Evolutionary conservation across 176 grass and related monocot species (phyloP).

Genomic region (Cymbopogon citratus): DNA sequence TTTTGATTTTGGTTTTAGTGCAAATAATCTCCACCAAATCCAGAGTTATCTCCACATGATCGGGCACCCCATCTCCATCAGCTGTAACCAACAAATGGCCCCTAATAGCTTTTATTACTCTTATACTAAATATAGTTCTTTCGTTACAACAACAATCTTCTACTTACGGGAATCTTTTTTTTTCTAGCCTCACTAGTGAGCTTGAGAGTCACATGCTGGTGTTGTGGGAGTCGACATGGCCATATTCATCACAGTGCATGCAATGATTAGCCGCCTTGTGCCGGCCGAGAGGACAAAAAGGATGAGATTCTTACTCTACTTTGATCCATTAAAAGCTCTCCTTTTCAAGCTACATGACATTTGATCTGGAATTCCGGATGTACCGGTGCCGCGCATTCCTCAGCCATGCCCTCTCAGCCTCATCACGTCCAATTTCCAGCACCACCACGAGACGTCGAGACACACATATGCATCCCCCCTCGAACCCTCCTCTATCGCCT

Average conservation of each 20-base stretch:
- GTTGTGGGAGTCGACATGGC: constrained; percentile 8
- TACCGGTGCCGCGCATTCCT: neutral
- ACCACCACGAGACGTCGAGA: no score
- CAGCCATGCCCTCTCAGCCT: neutral
- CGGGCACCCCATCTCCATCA: neutral
- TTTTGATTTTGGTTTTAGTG: no score
- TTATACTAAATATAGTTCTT: no score
- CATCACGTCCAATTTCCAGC: neutral
- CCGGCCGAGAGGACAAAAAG: neutral
- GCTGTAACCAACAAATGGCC: neutral
- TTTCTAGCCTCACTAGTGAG: neutral
- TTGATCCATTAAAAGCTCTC: constrained; percentile 23
- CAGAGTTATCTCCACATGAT: neutral
- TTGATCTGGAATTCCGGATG: constrained; percentile 21
- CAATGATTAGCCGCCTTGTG: neutral
- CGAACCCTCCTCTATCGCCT: neutral
- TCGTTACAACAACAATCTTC: no score
- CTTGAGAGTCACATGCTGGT: neutral
- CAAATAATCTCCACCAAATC: neutral
- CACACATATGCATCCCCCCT: neutral
- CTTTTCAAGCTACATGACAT: constrained; percentile 22
- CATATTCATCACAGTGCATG: neutral
- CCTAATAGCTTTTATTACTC: neutral
- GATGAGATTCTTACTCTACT: constrained; percentile 11
- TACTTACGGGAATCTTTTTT: neutral